A percentile compares a stretch with the other conserved stretches of the same genome.
Conservation (phyloP, 768 basidiomycete genomes). For the Lepiota venenata region DNA sequence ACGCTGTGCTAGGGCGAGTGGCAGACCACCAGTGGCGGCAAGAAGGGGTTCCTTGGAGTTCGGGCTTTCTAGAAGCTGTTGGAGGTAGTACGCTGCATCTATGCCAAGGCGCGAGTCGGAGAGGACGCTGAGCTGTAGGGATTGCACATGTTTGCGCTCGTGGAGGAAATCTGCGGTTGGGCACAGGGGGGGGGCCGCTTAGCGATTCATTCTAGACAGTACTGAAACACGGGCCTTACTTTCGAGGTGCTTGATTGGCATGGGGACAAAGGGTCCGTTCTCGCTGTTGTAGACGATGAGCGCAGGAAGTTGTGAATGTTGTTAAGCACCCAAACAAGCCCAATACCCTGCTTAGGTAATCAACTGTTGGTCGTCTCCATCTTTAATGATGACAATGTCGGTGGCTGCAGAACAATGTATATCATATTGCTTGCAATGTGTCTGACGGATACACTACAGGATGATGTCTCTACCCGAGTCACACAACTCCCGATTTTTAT, state of each 20-base stretch:
- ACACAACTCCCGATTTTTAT: neutral
- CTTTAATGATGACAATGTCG: too few relatives aligned
- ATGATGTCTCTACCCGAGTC: neutral
- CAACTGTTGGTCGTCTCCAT: conserved; percentile 3
- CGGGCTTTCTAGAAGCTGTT: conserved; percentile 70
- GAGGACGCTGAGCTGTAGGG: conserved; percentile 74
- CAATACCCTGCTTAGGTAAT: conserved; percentile 24
- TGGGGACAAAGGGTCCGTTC: conserved; percentile 25
- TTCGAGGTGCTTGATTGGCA: conserved; percentile 85
- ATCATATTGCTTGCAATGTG: too few relatives aligned
- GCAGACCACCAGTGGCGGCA: conserved; percentile 93
- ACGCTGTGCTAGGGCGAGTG: conserved; percentile 80
- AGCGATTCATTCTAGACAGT: neutral
- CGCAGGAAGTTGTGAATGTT: conserved; percentile 29
- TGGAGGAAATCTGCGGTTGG: conserved; percentile 73
- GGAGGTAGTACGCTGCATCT: conserved; percentile 90
- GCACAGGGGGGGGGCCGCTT: conserved; percentile 13
- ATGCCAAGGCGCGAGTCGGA: conserved; percentile 94
- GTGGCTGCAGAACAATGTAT: neutral
- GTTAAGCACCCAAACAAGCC: conserved; percentile 25
- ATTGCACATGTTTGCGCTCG: conserved; percentile 87
- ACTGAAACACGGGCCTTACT: conserved; percentile 41
- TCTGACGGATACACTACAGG: neutral
- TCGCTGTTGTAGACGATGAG: conserved; percentile 24
- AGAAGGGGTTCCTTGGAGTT: conserved; percentile 86